phyloP scores from a whole-genome alignment of 805 yeast genomes.

The Tanozyma kutaoensis region DNA sequence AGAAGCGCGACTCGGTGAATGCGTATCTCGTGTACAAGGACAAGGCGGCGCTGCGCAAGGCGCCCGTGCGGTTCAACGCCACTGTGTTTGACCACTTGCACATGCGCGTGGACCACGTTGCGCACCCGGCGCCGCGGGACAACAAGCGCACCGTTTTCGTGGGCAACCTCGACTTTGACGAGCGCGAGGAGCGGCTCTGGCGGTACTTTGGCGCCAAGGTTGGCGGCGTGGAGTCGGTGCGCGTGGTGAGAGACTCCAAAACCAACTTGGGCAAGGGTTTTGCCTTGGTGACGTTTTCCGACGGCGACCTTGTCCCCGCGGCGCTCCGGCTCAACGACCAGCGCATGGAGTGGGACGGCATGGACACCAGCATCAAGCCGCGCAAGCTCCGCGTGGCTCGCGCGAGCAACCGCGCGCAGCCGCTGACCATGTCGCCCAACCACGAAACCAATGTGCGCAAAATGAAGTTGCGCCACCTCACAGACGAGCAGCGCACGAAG shows the following conservation, averaged over 20 bases:
- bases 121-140: slow-evolving; percentile 82
- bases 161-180: slow-evolving; percentile 90
- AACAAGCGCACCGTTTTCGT: slow-evolving; percentile 76
- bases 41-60: slow-evolving; percentile 33
- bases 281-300: slow-evolving; percentile 86
- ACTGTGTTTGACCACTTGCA: slow-evolving; percentile 58
- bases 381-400: slow-evolving; percentile 70
- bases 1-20: slow-evolving; percentile 68
- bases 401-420: slow-evolving; percentile 26
- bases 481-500: slow-evolving; percentile 59
- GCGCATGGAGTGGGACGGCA: slow-evolving; percentile 1
- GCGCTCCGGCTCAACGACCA: slow-evolving; percentile 62
- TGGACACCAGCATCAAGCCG: slow-evolving; percentile 16
- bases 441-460: slow-evolving; percentile 21
- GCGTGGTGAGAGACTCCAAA: slow-evolving; percentile 83
- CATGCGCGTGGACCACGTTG: slow-evolving; percentile 82
- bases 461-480: slow-evolving; percentile 16
- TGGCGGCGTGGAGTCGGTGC: slow-evolving; percentile 62
- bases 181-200: slow-evolving; percentile 84
- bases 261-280: slow-evolving; percentile 96
- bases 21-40: slow-evolving; percentile 74
- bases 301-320: slow-evolving; percentile 57
- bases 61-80: slow-evolving; percentile 47
- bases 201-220: slow-evolving; percentile 44
- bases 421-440: slow-evolving; percentile 29